A percentile compares a stretch with the other conserved stretches of the same genome.
Conservation (phyloP, 2,329 filamentous ascomycete species). For the Neurospora crassa region DNA sequence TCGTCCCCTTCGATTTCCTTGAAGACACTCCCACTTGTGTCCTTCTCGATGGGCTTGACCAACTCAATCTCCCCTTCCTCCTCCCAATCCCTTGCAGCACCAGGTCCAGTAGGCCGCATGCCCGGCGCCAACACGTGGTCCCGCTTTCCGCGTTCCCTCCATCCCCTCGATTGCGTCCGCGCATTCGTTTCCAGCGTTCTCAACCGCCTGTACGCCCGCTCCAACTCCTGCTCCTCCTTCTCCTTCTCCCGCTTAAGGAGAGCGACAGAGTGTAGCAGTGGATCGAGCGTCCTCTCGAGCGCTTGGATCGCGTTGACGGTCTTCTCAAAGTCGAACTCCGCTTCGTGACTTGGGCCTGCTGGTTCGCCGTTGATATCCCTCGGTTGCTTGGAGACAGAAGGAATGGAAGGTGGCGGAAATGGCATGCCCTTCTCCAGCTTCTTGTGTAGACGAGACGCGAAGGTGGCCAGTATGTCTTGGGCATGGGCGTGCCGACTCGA, state of each 20-base stretch:
- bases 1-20: slow-evolving; percentile 32
- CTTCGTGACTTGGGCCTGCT: slow-evolving; percentile 31
- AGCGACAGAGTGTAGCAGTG: slow-evolving; percentile 51
- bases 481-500: slow-evolving; percentile 38
- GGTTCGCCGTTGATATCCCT: slow-evolving; percentile 23
- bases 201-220: slow-evolving; percentile 43
- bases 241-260: slow-evolving; percentile 49
- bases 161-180: slow-evolving; percentile 40
- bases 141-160: slow-evolving; percentile 39
- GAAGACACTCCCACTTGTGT: not conserved
- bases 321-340: slow-evolving; percentile 57
- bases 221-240: slow-evolving; percentile 45
- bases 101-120: slow-evolving; percentile 7
- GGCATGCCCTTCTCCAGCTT: slow-evolving; percentile 52
- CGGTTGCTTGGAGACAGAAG: not conserved
- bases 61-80: slow-evolving; percentile 6
- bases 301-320: slow-evolving; percentile 48
- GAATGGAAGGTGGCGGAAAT: slow-evolving; percentile 47
- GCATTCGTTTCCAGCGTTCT: slow-evolving; percentile 45
- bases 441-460: slow-evolving; percentile 44
- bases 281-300: slow-evolving; percentile 50
- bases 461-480: slow-evolving; percentile 42
- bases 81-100: not conserved
- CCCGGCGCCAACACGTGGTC: slow-evolving; percentile 41
- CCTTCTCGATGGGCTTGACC: slow-evolving; percentile 4